Base-by-base conservation (phyloP, 495 filamentous ascomycete genomes). In the Ramalina intermedia region DNA sequence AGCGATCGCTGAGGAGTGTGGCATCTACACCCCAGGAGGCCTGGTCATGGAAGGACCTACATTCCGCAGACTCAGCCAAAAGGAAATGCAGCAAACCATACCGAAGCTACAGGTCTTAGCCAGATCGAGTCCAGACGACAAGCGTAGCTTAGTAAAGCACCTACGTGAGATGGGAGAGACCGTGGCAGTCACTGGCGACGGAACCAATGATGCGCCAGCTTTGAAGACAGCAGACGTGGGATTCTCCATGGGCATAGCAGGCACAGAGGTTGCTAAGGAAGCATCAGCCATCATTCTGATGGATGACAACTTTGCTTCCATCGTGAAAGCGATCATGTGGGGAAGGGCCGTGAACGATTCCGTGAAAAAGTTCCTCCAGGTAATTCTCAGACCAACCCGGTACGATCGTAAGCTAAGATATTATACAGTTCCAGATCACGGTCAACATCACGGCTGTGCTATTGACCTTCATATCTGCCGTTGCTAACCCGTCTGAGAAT, bases 241-340 rank as follows among this genome's bases (percentile, higher is more conserved):
- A 2, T 91, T 95, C 59, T 85, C 87, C 4, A 94, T 95, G 88
- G 87, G 87, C 57, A 81, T 94, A 48, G 72, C 84, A 40, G 88
- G 87, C 49, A 95, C 88, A 29, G 87, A 94, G 61, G 85, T 95
- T 17, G 87, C 87, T 9, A 94, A 93, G 60, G 87, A 93, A 58
- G 87, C 87, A 14, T 91, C 87, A n/a, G 82, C 85, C 37, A 94
- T 94, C 53, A 87, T 95, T 53, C 66, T 95, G 45, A 88, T 93
- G 82, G 86, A 94, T 57, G 87, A 95, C 62, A 89, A 94, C 56
- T 95, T 95, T 62, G 63, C 85, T 7, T 93, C 86, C 18, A 94
- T 95, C 54, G 78, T 94, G 44, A 87, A 84, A 57, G 88, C 86
- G 46, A 75, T 94, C 52, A 77, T 83, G 64, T 93, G 86, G 87